Evolutionary conservation across 73 alveolate species (phyloP).

Genomic region (Uronychia binucleata): DNA sequence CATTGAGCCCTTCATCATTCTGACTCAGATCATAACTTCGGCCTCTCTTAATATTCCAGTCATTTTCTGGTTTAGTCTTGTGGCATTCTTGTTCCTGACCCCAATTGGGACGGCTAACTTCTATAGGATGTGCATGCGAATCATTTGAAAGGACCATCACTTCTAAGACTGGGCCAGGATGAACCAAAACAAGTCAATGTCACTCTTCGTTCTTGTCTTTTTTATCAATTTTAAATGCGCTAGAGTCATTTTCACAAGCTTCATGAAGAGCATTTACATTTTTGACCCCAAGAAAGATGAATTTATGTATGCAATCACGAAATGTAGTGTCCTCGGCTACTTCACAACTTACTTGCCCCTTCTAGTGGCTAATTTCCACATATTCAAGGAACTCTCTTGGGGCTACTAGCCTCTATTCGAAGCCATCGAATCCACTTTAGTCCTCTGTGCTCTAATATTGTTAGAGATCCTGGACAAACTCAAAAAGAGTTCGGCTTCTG

Average conservation of each 20-base stretch:
- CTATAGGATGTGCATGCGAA: background rate
- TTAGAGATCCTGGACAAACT: too few species aligned
- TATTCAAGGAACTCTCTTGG: slow-evolving; percentile 21
- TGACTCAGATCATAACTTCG: background rate
- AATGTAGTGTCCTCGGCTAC: slow-evolving; percentile 11
- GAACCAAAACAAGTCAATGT: slow-evolving; percentile 2
- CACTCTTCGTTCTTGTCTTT: slow-evolving; percentile 1
- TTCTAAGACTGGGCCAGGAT: slow-evolving; percentile 21
- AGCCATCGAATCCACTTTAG: slow-evolving; percentile 36
- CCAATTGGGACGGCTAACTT: background rate
- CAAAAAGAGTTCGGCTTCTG: too few species aligned
- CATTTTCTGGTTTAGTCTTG: background rate
- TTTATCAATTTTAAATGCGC: slow-evolving; percentile 11
- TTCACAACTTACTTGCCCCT: slow-evolving; percentile 28
- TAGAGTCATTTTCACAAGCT: slow-evolving; percentile 29
- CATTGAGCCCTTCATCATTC: background rate
- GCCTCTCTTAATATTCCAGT: background rate
- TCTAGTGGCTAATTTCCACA: slow-evolving; percentile 17
- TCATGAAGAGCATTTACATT: background rate
- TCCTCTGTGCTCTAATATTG: too few species aligned
- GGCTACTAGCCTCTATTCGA: slow-evolving; percentile 25
- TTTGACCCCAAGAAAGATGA: background rate
- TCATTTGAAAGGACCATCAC: background rate
- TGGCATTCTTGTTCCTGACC: background rate
- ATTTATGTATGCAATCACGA: background rate